Conservation (phyloP, 2,329 filamentous ascomycete genomes). For the Macroventuria anomochaeta region DNA sequence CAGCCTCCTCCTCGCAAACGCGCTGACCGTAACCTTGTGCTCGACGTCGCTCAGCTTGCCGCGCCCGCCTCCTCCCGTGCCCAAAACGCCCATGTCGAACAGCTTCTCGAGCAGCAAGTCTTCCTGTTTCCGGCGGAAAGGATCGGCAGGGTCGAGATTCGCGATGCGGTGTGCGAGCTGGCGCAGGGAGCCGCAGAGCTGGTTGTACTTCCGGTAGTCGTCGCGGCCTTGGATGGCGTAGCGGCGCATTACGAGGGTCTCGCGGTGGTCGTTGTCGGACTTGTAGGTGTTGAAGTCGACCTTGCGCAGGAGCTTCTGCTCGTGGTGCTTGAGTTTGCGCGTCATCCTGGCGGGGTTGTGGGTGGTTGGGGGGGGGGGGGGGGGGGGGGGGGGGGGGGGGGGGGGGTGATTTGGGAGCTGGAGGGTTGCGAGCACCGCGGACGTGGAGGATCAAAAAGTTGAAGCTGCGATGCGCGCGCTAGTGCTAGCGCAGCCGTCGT, state of each 20-base stretch:
- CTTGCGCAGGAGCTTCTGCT: slow-evolving; percentile 89
- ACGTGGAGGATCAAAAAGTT: slow-evolving; percentile 27
- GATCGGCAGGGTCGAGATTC: slow-evolving; percentile 78
- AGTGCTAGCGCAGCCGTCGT: slow-evolving; percentile 18
- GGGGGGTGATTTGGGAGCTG: background rate
- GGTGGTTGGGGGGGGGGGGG: background rate
- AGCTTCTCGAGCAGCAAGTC: slow-evolving; percentile 88
- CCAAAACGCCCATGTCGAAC: slow-evolving; percentile 87
- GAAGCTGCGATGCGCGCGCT: slow-evolving; percentile 21
- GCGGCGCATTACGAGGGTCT: slow-evolving; percentile 77
- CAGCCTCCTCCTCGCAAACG: slow-evolving; percentile 82
- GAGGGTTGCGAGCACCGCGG: slow-evolving; percentile 3
- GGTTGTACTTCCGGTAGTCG: slow-evolving; percentile 71
- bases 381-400: background rate
- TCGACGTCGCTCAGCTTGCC: slow-evolving; percentile 75
- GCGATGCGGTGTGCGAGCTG: slow-evolving; percentile 89
- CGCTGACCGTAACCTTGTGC: slow-evolving; percentile 84
- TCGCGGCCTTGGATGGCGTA: slow-evolving; percentile 86
- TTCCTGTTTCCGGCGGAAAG: slow-evolving; percentile 83
- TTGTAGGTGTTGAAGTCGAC: slow-evolving; percentile 97
- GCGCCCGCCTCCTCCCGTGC: slow-evolving; percentile 66
- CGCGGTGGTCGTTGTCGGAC: slow-evolving; percentile 84
- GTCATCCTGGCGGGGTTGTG: slow-evolving; percentile 67
- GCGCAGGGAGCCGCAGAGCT: slow-evolving; percentile 69
- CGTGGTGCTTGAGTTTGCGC: slow-evolving; percentile 89